Evolutionary conservation across 495 filamentous ascomycete species (phyloP).

Genomic region (Hypoxylon intermedium): DNA sequence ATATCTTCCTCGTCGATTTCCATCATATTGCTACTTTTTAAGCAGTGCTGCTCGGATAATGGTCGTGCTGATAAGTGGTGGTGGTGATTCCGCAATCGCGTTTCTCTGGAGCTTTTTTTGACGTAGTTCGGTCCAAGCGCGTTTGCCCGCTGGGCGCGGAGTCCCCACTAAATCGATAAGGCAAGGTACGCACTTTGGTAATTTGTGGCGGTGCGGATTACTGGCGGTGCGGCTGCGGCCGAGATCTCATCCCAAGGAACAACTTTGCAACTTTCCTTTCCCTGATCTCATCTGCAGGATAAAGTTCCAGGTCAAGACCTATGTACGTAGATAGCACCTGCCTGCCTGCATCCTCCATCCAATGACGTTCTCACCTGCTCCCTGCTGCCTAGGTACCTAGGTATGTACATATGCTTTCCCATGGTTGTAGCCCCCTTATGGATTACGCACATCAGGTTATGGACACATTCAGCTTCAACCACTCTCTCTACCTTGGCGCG

Average conservation of each 20-base stretch:
- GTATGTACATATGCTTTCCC: too few relatives aligned
- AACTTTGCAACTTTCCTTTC: neutral
- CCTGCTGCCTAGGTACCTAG: neutral
- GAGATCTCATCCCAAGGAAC: too few relatives aligned
- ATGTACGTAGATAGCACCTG: neutral
- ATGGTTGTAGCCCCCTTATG: too few relatives aligned
- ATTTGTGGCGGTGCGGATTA: neutral
- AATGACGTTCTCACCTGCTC: neutral
- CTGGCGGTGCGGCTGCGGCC: too few relatives aligned
- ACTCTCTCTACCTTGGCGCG: too few relatives aligned
- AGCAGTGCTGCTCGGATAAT: neutral
- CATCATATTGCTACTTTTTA: conserved; percentile 45
- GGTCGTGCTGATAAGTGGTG: neutral
- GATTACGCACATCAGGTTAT: too few relatives aligned
- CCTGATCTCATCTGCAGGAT: neutral
- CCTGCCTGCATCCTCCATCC: too few relatives aligned
- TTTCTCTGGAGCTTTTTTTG: conserved; percentile 30
- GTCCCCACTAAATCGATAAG: neutral
- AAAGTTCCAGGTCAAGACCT: too few relatives aligned
- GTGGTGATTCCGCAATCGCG: conserved; percentile 21
- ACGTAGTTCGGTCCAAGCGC: conserved; percentile 26
- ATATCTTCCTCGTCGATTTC: conserved; percentile 68
- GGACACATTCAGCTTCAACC: neutral
- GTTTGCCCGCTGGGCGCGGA: conserved; percentile 4
- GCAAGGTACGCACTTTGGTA: neutral